phyloP scores from a whole-genome alignment of 805 yeast genomes.

The Saturnispora besseyi region DNA sequence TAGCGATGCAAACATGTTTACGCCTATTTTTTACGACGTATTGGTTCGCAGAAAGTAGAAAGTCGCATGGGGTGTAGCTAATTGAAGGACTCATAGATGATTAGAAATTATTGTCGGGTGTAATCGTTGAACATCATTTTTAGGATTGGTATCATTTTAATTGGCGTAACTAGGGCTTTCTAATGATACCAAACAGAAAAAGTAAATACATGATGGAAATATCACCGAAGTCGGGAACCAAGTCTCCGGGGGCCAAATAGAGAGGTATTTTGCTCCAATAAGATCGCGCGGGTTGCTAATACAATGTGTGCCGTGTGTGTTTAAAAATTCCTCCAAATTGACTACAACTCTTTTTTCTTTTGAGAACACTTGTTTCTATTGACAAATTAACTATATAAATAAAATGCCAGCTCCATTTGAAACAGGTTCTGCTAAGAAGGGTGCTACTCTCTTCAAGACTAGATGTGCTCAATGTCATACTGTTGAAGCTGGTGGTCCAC shows the following conservation, averaged over 20 bases:
- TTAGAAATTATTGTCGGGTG: background rate
- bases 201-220: too few relatives aligned
- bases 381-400: slow-evolving; percentile 1
- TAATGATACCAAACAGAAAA: too few relatives aligned
- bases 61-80: background rate
- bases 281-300: background rate
- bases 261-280: background rate
- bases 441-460: slow-evolving; percentile 97
- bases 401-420: slow-evolving; percentile 36
- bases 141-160: background rate
- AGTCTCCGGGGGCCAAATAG: background rate
- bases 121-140: background rate
- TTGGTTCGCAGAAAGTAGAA: background rate
- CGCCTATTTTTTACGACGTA: background rate
- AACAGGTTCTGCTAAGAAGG: slow-evolving; percentile 72
- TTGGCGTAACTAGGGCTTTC: background rate
- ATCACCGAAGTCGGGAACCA: background rate
- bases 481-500: slow-evolving; percentile 88
- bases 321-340: background rate
- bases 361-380: background rate
- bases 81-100: background rate
- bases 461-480: slow-evolving; percentile 99
- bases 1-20: background rate
- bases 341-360: background rate
- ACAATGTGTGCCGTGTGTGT: background rate